These are phyloP conservation scores for Candolleomyces aberdarensis DNA, from an alignment of 768 basidiomycete species.

Conservation along the genomic window DNA sequence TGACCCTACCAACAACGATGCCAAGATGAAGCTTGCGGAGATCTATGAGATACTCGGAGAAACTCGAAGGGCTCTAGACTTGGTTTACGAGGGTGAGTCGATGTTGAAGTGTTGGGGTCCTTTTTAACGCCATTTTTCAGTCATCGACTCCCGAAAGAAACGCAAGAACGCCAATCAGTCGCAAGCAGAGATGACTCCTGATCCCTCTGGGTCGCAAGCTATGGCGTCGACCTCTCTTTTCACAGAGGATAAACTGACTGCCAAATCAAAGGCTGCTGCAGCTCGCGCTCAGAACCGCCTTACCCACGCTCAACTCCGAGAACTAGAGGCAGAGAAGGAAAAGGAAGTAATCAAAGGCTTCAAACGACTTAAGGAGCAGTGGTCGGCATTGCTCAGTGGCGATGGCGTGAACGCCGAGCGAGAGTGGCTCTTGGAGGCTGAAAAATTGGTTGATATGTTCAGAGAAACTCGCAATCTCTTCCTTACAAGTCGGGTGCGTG, in stretches of 20 bases:
- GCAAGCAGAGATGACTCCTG: constrained; percentile 2
- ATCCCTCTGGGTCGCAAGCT: not conserved
- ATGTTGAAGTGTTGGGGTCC: not conserved
- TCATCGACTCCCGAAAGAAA: constrained; percentile 57
- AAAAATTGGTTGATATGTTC: constrained; percentile 85
- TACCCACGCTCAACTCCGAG: constrained; percentile 54
- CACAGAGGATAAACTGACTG: constrained; percentile 48
- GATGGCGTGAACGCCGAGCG: constrained; percentile 47
- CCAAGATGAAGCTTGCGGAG: constrained; percentile 87
- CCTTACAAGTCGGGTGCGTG: constrained; percentile 66
- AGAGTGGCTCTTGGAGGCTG: constrained; percentile 82
- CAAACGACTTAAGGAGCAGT: constrained; percentile 56
- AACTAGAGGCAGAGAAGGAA: constrained; percentile 65
- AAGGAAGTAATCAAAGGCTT: constrained; percentile 60
- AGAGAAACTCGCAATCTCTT: constrained; percentile 85
- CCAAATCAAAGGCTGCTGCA: constrained; percentile 30
- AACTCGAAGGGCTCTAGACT: constrained; percentile 74
- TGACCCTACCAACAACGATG: constrained; percentile 75
- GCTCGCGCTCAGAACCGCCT: constrained; percentile 44
- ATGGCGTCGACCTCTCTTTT: constrained; percentile 52
- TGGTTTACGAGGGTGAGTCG: constrained; percentile 75
- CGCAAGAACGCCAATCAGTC: constrained; percentile 21
- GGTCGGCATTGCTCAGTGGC: constrained; percentile 47
- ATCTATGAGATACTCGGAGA: constrained; percentile 84
- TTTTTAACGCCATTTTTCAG: not conserved